Conservation (phyloP, 805 yeast species). For the Cyberlindnera euphorbiiphila region DNA sequence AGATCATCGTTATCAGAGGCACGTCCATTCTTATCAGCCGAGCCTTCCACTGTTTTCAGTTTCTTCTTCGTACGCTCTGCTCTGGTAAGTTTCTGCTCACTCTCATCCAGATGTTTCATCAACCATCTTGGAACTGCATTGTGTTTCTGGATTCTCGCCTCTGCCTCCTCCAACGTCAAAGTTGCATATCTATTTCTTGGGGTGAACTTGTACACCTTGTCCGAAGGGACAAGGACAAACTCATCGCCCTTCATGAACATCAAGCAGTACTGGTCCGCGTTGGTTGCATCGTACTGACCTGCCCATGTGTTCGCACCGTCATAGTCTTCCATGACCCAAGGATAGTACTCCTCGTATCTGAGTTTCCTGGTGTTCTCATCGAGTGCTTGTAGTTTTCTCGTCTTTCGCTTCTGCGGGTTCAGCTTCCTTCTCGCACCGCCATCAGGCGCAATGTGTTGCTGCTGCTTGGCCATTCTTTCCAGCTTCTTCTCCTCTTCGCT, state of each 20-base stretch:
- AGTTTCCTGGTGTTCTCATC: conserved; percentile 80
- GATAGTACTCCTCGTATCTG: conserved; percentile 93
- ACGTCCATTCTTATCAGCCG: conserved; percentile 36
- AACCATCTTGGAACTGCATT: conserved; percentile 86
- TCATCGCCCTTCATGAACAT: conserved; percentile 68
- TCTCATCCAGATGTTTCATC: conserved; percentile 81
- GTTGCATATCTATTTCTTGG: conserved; percentile 93
- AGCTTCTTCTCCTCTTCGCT: conserved; percentile 36
- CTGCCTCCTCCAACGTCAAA: conserved; percentile 93
- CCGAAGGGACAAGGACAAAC: conserved; percentile 92
- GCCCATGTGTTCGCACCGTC: conserved; percentile 94
- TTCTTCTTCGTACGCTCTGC: conserved; percentile 45
- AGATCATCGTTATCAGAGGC: conserved; percentile 87
- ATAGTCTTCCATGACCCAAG: conserved; percentile 97
- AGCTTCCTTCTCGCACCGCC: conserved; percentile 77
- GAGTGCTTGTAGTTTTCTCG: conserved; percentile 76
- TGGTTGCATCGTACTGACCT: conserved; percentile 90
- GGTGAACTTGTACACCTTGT: conserved; percentile 88
- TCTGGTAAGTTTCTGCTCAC: conserved; percentile 48
- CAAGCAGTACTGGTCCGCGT: conserved; percentile 78
- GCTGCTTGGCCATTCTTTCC: conserved; percentile 32
- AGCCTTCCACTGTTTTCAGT: conserved; percentile 46
- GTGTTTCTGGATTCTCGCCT: conserved; percentile 83
- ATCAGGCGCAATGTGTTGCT: conserved; percentile 83
- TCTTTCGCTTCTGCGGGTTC: conserved; percentile 65